A percentile compares a stretch with the other conserved stretches of the same genome.
phyloP scores from a whole-genome alignment of 2,329 filamentous ascomycete genomes.

The Aspergillus chevalieri region DNA sequence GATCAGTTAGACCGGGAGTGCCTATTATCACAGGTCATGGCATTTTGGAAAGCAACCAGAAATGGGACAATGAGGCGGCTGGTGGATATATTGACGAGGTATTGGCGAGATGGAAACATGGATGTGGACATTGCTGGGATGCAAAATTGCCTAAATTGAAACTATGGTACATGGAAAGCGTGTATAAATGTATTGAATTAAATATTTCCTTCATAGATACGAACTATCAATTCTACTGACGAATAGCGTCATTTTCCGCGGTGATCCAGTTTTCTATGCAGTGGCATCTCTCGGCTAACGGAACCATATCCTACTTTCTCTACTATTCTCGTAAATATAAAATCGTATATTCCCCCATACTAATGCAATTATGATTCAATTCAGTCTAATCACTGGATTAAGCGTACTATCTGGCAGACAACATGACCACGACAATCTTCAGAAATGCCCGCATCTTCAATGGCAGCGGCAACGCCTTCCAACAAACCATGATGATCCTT shows the following conservation, averaged over 20 bases:
- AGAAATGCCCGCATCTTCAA: slow-evolving; percentile 31
- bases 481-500: slow-evolving; percentile 34
- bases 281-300: too few species aligned
- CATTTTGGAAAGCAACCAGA: slow-evolving; percentile 16
- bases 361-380: too few species aligned
- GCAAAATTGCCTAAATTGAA: too few species aligned
- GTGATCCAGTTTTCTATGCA: too few species aligned
- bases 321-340: too few species aligned
- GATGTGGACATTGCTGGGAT: too few species aligned
- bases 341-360: too few species aligned
- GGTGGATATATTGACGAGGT: slow-evolving; percentile 9
- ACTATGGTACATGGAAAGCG: too few species aligned
- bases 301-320: too few species aligned
- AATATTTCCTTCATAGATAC: too few species aligned
- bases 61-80: slow-evolving; percentile 20
- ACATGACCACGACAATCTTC: slow-evolving; percentile 14
- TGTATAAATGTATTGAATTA: too few species aligned
- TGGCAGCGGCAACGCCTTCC: slow-evolving; percentile 17
- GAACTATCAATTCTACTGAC: not conserved
- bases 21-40: slow-evolving; percentile 11
- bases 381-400: not conserved
- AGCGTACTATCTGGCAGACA: too few species aligned
- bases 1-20: slow-evolving; percentile 4
- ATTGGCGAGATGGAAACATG: not conserved
- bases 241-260: not conserved